Evolutionary conservation across 441 rosid species (phyloP).

Genomic region (Gossypium gossypioides): DNA sequence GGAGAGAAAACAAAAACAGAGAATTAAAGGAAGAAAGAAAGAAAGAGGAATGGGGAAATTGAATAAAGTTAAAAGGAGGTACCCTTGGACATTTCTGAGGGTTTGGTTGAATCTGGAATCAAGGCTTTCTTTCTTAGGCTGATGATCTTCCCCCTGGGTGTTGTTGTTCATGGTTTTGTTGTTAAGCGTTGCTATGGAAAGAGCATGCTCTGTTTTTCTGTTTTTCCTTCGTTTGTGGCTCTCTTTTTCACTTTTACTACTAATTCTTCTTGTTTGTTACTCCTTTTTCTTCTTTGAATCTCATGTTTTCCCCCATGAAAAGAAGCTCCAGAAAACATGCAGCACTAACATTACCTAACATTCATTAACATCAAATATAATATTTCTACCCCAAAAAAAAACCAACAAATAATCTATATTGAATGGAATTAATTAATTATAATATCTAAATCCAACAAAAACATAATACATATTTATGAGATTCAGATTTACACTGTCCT

Average conservation of each 20-base stretch:
- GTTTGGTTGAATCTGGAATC: slow-evolving; percentile 89
- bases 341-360: background rate
- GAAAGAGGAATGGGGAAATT: slow-evolving; percentile 1
- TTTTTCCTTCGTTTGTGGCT: background rate
- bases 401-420: too few relatives aligned
- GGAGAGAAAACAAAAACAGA: background rate
- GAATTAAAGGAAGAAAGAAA: background rate
- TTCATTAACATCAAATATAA: too few relatives aligned
- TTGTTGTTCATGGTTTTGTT: slow-evolving; percentile 1
- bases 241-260: background rate
- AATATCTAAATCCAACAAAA: too few relatives aligned
- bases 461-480: too few relatives aligned
- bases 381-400: too few relatives aligned
- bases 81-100: slow-evolving; percentile 92
- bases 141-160: slow-evolving; percentile 28
- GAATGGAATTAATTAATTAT: too few relatives aligned
- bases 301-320: background rate
- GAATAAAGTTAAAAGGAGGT: background rate
- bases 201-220: slow-evolving; percentile 6
- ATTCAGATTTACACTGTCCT: too few relatives aligned
- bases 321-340: slow-evolving; percentile 4
- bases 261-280: background rate
- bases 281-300: background rate
- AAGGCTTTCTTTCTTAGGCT: slow-evolving; percentile 29
- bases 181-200: background rate